Conservation (phyloP, 768 basidiomycete genomes). For the Tulasnella sp. region DNA sequence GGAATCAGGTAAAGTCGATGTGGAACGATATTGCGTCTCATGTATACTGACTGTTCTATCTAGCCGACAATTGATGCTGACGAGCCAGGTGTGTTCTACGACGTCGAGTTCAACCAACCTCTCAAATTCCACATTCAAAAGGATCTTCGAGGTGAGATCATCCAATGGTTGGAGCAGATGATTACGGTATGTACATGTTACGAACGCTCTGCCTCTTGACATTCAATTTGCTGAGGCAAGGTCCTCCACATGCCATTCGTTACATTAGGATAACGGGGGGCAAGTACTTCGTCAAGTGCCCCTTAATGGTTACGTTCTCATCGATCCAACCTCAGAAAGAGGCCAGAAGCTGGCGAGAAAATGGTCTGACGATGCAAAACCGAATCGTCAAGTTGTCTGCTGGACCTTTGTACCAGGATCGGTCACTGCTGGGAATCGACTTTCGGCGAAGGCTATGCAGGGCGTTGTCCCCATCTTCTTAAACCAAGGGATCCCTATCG, state of each 20-base stretch:
- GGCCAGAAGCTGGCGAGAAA: not conserved
- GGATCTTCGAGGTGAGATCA: not conserved
- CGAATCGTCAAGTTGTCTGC: constrained; percentile 9
- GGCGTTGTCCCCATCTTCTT: constrained; percentile 2
- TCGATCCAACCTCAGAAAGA: constrained; percentile 1
- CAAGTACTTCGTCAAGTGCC: constrained; percentile 5
- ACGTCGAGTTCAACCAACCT: not conserved
- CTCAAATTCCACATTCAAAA: constrained; percentile 13
- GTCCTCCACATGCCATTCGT: not conserved
- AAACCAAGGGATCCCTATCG: not conserved
- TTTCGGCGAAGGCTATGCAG: not conserved
- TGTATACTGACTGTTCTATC: not conserved
- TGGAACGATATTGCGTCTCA: no score
- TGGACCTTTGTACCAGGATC: constrained; percentile 3
- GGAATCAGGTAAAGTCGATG: no score
- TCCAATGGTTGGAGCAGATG: not conserved
- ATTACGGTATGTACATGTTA: not conserved
- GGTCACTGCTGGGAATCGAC: not conserved
- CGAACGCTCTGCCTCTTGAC: not conserved
- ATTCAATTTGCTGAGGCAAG: no score
- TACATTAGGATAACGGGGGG: constrained; percentile 4
- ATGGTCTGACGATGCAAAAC: not conserved
- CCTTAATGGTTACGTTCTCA: constrained; percentile 10
- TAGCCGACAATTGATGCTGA: not conserved
- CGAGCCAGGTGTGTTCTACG: constrained; percentile 6